These are phyloP conservation scores for Medicago truncatula DNA, from an alignment of 306 rosid species.

Conservation along the genomic window MtrunA17r5.0-ANR NC_053046.1:37330501-37331000, in stretches of 20 bases:
- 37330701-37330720: not conserved
- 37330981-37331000: too few species aligned
- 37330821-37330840: too few species aligned
- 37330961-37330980: too few species aligned
- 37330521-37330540: slow-evolving; percentile 55
- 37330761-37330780: not conserved
- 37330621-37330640: slow-evolving; percentile 64
- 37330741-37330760: not conserved
- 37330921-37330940: too few species aligned
- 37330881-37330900: too few species aligned
- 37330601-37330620: slow-evolving; percentile 56
- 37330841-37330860: too few species aligned
- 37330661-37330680: slow-evolving; percentile 36
- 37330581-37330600: slow-evolving; percentile 47
- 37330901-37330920: too few species aligned
- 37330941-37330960: too few species aligned
- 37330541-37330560: slow-evolving; percentile 57
- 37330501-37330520: slow-evolving; percentile 63
- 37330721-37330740: not conserved
- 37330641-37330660: slow-evolving; percentile 63
- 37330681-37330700: not conserved
- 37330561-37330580: slow-evolving; percentile 66
- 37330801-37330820: too few species aligned
- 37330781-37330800: not conserved
- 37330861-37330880: too few species aligned